A percentile compares a stretch with the other conserved stretches of the same genome.
phyloP scores from a whole-genome alignment of 2,329 filamentous ascomycete species.

The Ophiostoma sp. region DNA sequence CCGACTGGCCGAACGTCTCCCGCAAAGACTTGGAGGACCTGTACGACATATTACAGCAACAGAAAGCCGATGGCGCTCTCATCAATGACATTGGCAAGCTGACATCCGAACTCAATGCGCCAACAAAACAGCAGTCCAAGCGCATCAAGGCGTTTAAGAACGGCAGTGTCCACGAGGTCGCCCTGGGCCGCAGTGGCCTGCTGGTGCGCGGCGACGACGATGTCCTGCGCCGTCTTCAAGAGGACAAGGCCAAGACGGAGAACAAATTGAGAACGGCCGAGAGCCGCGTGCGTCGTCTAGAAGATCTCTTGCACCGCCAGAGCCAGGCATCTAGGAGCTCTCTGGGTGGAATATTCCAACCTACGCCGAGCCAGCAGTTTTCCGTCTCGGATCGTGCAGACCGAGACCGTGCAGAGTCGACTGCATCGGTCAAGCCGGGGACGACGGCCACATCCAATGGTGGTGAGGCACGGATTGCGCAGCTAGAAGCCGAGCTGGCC shows the following conservation, averaged over 20 bases:
- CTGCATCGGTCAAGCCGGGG: constrained; percentile 47
- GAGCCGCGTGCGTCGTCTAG: constrained; percentile 84
- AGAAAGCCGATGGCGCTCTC: constrained; percentile 65
- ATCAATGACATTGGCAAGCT: constrained; percentile 73
- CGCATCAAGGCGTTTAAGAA: constrained; percentile 93
- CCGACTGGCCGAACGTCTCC: constrained; percentile 74
- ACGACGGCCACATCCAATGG: constrained; percentile 38
- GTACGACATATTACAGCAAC: constrained; percentile 62
- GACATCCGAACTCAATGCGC: constrained; percentile 74
- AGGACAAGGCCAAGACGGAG: constrained; percentile 75
- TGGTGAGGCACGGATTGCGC: constrained; percentile 49
- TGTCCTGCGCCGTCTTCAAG: constrained; percentile 71
- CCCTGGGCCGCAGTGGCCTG: constrained; percentile 80
- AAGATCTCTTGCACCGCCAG: constrained; percentile 89
- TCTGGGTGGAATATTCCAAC: constrained; percentile 57
- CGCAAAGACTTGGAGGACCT: constrained; percentile 78
- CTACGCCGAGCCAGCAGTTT: constrained; percentile 45
- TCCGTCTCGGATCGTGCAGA: too few relatives aligned
- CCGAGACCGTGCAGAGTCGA: constrained; percentile 53
- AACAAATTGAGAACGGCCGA: constrained; percentile 78
- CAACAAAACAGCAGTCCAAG: constrained; percentile 83
- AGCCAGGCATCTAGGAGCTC: constrained; percentile 57
- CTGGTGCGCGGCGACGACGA: constrained; percentile 87
- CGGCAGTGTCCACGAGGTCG: constrained; percentile 90
- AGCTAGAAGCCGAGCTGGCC: constrained; percentile 76